Evolutionary conservation across 352 stramenopile genomes (phyloP).

Genomic region (Peronospora belbahrii): DNA sequence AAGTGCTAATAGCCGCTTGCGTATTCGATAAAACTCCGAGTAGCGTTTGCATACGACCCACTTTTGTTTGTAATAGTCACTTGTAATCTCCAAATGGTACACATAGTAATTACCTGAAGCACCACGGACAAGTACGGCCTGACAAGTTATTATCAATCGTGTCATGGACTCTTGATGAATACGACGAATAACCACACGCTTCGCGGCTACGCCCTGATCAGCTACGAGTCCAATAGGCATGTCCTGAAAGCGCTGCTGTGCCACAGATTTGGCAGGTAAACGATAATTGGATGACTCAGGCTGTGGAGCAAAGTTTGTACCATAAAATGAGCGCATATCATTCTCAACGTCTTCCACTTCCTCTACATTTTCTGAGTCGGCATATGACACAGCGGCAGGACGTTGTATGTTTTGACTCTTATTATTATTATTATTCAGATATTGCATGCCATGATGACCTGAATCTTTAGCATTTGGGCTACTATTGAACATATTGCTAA

Average conservation of each 20-base stretch:
- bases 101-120: conserved; percentile 76
- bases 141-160: conserved; percentile 56
- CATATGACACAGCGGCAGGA: conserved; percentile 30
- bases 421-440: no score
- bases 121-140: conserved; percentile 69
- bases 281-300: conserved; percentile 16
- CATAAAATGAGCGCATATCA: conserved; percentile 38
- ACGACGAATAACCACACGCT: conserved; percentile 57
- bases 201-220: conserved; percentile 46
- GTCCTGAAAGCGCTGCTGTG: conserved; percentile 38
- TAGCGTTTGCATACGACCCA: conserved; percentile 86
- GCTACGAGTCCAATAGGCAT: conserved; percentile 49
- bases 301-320: conserved; percentile 20
- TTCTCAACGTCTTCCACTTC: conserved; percentile 29
- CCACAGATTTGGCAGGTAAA: conserved; percentile 16
- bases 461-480: conserved; percentile 45
- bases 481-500: conserved; percentile 66
- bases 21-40: conserved; percentile 78
- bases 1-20: conserved; percentile 58
- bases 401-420: conserved; percentile 21
- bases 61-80: conserved; percentile 85
- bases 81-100: conserved; percentile 82
- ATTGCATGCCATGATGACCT: no score
- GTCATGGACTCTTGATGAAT: conserved; percentile 79
- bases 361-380: conserved; percentile 36